A percentile compares a stretch with the other conserved stretches of the same genome.
These are phyloP conservation scores for Paulownia fortunei DNA, from an alignment of 257 asterid species.

Conservation along the genomic window DNA sequence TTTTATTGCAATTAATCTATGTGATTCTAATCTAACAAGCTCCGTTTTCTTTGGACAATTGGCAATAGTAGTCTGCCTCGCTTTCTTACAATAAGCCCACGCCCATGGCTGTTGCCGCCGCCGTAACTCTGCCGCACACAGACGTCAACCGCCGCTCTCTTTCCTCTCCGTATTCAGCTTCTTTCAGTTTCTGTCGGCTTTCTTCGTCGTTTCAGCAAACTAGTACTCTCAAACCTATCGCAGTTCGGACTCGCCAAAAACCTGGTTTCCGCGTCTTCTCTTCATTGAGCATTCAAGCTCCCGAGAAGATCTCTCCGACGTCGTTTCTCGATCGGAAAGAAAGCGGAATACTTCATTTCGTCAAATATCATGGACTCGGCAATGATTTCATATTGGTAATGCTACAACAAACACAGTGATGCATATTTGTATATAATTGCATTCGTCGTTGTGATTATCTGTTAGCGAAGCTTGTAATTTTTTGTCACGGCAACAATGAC, in stretches of 20 bases:
- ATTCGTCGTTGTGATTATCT: neutral
- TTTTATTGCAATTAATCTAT: too few relatives aligned
- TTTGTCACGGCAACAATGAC: too few relatives aligned
- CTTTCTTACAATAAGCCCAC: slow-evolving; percentile 1
- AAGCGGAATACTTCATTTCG: too few relatives aligned
- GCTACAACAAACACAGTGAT: neutral
- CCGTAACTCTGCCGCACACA: slow-evolving; percentile 42
- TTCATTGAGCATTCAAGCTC: too few relatives aligned
- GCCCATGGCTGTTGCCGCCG: slow-evolving; percentile 61
- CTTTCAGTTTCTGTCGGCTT: neutral
- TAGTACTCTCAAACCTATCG: slow-evolving; percentile 19
- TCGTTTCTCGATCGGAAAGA: too few relatives aligned
- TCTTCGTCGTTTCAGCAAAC: slow-evolving; percentile 28
- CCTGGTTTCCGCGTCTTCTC: too few relatives aligned
- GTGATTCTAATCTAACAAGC: too few relatives aligned
- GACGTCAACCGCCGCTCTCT: slow-evolving; percentile 34
- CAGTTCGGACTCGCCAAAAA: too few relatives aligned
- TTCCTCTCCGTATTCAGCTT: neutral
- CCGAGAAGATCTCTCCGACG: too few relatives aligned
- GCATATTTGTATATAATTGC: neutral
- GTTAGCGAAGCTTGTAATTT: neutral
- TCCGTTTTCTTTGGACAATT: too few relatives aligned
- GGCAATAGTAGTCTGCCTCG: slow-evolving; percentile 13
- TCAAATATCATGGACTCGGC: too few relatives aligned
- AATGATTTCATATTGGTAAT: too few relatives aligned